phyloP scores from a whole-genome alignment of 345 rosid species.

The Viola odorata region DNA sequence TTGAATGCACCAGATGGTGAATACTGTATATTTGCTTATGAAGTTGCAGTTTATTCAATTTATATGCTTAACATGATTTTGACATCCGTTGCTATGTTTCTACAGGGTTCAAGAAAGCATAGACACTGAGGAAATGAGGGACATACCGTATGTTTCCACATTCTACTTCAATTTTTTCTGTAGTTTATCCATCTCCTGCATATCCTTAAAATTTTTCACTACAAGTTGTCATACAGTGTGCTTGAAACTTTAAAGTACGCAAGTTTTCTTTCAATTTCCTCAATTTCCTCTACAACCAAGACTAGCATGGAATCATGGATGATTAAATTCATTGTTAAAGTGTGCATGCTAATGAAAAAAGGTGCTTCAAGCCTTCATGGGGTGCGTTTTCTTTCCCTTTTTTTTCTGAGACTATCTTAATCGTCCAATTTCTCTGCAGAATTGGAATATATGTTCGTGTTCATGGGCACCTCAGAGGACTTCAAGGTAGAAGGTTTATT shows the following conservation, averaged over 20 bases:
- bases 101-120: constrained; percentile 74
- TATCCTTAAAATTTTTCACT: too few species aligned
- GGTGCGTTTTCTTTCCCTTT: too few species aligned
- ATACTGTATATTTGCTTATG: neutral
- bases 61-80: neutral
- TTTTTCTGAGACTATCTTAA: neutral
- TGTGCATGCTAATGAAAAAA: too few species aligned
- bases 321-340: too few species aligned
- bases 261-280: constrained; percentile 4
- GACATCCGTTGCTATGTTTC: neutral
- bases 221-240: too few species aligned
- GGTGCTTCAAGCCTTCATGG: too few species aligned
- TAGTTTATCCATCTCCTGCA: too few species aligned
- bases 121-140: constrained; percentile 73
- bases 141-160: constrained; percentile 44
- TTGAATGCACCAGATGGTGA: constrained; percentile 83
- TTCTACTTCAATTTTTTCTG: neutral
- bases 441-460: constrained; percentile 83
- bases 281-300: neutral
- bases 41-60: neutral
- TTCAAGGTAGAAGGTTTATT: constrained; percentile 67
- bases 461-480: constrained; percentile 67
- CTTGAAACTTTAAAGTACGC: too few species aligned
- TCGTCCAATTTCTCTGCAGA: constrained; percentile 34
- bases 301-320: neutral